Percentiles rank a stretch among this genome's conserved stretches.
These are phyloP conservation scores for Gaeumannomyces sp. DNA, from an alignment of 2,329 filamentous ascomycete species.

Conservation along the genomic window DNA sequence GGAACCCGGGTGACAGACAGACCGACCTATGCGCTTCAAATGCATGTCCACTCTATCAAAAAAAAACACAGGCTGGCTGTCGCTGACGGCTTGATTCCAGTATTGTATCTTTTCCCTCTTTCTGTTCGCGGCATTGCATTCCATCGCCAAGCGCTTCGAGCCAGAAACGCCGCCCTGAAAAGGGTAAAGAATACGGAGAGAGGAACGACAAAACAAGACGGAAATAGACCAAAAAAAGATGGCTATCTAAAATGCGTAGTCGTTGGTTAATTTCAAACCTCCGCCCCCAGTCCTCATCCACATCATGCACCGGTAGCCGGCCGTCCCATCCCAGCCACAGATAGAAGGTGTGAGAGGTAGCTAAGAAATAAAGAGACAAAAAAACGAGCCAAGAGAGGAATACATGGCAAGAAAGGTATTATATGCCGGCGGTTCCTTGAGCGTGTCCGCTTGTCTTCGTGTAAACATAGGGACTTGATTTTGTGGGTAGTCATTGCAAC, in stretches of 20 bases:
- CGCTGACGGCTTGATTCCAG: background rate
- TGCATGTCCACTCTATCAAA: too few species aligned
- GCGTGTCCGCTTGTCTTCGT: background rate
- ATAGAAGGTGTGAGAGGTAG: background rate
- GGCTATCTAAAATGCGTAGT: background rate
- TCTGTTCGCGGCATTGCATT: background rate
- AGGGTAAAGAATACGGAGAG: background rate
- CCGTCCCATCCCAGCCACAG: background rate
- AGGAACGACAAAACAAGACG: background rate
- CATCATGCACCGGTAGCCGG: background rate
- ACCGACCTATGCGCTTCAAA: too few species aligned
- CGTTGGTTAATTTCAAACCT: background rate
- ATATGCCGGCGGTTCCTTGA: background rate
- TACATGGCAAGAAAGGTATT: background rate
- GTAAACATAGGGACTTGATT: background rate
- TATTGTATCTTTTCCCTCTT: background rate
- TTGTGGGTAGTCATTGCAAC: background rate
- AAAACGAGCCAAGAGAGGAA: background rate
- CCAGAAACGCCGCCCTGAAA: background rate
- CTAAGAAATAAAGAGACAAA: background rate
- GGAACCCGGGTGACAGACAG: background rate
- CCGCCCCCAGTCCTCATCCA: background rate
- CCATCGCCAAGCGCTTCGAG: background rate
- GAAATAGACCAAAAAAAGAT: background rate
- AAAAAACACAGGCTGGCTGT: background rate